Conservation (phyloP, 1,139 yeast species). For the Suhomyces ambrosiae region DNA sequence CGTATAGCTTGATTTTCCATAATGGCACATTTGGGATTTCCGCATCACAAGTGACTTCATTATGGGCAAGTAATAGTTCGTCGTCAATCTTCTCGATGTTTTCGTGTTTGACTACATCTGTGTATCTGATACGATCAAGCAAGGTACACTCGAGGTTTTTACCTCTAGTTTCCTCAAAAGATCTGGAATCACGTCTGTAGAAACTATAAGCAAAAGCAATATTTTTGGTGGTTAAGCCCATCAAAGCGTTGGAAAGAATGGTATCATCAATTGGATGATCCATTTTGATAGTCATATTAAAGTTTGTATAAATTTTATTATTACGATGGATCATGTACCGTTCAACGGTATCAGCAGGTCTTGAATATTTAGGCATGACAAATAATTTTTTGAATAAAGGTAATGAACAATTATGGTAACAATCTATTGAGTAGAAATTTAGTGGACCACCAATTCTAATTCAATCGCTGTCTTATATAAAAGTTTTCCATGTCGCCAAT, state of each 20-base stretch:
- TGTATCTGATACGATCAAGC: neutral
- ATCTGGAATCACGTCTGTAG: neutral
- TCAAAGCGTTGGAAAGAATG: neutral
- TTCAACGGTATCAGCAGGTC: neutral
- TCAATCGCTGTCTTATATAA: too few relatives aligned
- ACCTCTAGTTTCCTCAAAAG: neutral
- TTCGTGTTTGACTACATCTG: neutral
- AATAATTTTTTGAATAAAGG: too few relatives aligned
- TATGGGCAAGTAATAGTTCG: neutral
- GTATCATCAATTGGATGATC: neutral
- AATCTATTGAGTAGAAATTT: too few relatives aligned
- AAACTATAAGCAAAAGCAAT: neutral
- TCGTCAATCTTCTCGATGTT: neutral
- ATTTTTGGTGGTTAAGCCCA: neutral
- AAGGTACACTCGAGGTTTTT: neutral
- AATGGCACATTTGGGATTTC: constrained; percentile 20
- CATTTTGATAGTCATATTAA: neutral
- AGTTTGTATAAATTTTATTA: neutral
- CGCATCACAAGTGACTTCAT: neutral
- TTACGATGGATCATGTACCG: neutral
- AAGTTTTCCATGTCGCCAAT: too few relatives aligned
- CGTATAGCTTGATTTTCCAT: constrained; percentile 30
- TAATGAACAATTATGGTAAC: too few relatives aligned
- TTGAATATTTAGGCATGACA: too few relatives aligned
- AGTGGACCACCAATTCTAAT: too few relatives aligned